Evolutionary conservation across 2,329 filamentous ascomycete species (phyloP).

Genomic region (Fusarium subglutinans): DNA sequence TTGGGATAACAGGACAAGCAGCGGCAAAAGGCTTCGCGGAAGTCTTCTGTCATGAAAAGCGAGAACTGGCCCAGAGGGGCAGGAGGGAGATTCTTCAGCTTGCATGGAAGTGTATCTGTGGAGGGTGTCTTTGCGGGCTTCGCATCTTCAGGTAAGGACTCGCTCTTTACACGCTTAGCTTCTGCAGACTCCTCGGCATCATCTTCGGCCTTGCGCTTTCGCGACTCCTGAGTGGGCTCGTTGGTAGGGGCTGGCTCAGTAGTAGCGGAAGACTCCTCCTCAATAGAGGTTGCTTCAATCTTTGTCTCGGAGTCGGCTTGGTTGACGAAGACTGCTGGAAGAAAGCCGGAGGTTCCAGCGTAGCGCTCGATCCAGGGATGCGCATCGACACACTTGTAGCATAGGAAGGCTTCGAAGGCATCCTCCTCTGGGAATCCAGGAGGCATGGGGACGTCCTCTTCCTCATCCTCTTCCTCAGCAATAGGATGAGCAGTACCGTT

Average conservation of each 20-base stretch:
- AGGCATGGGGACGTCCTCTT: conserved; percentile 75
- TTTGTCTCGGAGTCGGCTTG: conserved; percentile 13
- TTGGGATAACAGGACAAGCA: conserved; percentile 82
- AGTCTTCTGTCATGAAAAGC: conserved; percentile 81
- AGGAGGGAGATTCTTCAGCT: conserved; percentile 66
- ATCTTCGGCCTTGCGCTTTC: conserved; percentile 74
- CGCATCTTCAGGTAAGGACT: conserved; percentile 29
- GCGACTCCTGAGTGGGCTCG: conserved; percentile 46
- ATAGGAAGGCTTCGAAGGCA: conserved; percentile 88
- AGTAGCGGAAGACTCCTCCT: conserved; percentile 6
- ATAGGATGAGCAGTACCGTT: conserved; percentile 31
- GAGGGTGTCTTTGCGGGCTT: conserved; percentile 15
- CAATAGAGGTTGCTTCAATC: not conserved
- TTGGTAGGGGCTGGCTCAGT: not conserved
- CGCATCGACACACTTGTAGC: conserved; percentile 90
- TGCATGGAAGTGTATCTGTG: conserved; percentile 58
- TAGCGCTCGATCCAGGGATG: conserved; percentile 94
- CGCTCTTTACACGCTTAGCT: conserved; percentile 64
- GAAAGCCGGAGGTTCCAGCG: conserved; percentile 80
- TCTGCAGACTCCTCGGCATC: conserved; percentile 51
- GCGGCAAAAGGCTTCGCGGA: conserved; percentile 84
- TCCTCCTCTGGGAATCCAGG: conserved; percentile 90
- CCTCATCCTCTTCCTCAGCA: conserved; percentile 53
- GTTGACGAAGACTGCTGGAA: conserved; percentile 72
- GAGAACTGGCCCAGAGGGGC: conserved; percentile 72